Conservation (phyloP, 768 basidiomycete genomes). For the Kwoniella dejecticola region DNA sequence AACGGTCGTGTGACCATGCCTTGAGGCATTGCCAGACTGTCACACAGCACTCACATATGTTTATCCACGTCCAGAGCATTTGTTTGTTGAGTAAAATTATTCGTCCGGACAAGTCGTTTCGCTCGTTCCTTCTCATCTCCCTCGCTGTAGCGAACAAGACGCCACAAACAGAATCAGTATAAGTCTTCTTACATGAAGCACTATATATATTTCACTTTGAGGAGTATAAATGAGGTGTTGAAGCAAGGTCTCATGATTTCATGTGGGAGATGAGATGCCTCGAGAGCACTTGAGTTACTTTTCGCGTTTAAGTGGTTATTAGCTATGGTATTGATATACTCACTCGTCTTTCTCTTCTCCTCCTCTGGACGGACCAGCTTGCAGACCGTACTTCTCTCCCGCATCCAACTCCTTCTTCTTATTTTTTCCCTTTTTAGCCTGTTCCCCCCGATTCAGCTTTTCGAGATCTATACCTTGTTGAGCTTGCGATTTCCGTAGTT, state of each 20-base stretch:
- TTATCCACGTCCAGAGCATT: conserved; percentile 96
- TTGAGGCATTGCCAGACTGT: no score
- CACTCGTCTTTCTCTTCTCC: conserved; percentile 64
- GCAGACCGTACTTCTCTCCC: conserved; percentile 61
- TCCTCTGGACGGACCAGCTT: conserved; percentile 57
- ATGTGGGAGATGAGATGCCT: no score
- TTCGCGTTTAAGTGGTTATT: neutral
- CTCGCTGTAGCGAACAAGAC: no score
- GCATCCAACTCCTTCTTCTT: conserved; percentile 57
- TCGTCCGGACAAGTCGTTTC: conserved; percentile 72
- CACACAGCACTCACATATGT: conserved; percentile 89
- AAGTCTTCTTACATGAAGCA: no score
- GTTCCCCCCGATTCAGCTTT: conserved; percentile 80
- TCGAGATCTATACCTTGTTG: conserved; percentile 78
- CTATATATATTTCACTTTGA: no score
- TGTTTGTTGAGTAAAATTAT: conserved; percentile 97
- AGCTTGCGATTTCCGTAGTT: conserved; percentile 65
- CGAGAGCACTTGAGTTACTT: no score
- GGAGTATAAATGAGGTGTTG: no score
- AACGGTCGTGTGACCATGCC: no score
- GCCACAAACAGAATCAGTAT: no score
- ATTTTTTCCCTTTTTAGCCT: conserved; percentile 59
- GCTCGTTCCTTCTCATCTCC: conserved; percentile 65
- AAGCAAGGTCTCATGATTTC: no score
- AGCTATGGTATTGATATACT: no score